phyloP scores from a whole-genome alignment of 164 flowering plant species.

The Vitis vinifera region DNA sequence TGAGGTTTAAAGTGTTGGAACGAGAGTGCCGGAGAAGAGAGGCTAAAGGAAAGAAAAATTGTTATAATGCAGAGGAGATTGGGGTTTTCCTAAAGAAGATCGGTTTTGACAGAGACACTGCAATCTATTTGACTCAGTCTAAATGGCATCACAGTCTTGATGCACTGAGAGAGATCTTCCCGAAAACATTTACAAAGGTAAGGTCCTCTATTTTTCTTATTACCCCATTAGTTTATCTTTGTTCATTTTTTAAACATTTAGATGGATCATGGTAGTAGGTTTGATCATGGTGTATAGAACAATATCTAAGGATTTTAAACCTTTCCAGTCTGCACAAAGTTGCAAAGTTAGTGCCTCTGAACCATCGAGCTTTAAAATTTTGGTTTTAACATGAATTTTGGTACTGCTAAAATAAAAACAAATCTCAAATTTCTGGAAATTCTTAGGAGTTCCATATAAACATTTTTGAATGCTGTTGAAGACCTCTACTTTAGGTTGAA shows the following conservation, averaged over 20 bases:
- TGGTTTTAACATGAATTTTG: no score
- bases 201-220: background rate
- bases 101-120: constrained; percentile 69
- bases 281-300: background rate
- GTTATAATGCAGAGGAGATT: constrained; percentile 52
- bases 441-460: no score
- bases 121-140: constrained; percentile 78
- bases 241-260: background rate
- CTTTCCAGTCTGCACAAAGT: background rate
- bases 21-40: no score
- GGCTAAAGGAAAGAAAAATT: no score
- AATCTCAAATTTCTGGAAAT: no score
- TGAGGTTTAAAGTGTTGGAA: background rate
- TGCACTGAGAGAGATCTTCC: constrained; percentile 73
- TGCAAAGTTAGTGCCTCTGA: background rate
- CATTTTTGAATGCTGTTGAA: no score
- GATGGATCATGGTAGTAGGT: background rate
- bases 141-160: constrained; percentile 78
- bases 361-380: no score
- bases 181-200: constrained; percentile 89
- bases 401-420: no score
- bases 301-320: background rate
- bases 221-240: background rate
- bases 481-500: no score
- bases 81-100: constrained; percentile 67